Evolutionary conservation across 2,329 filamentous ascomycete species (phyloP).

Genomic region (Clarireedia monteithiana): DNA sequence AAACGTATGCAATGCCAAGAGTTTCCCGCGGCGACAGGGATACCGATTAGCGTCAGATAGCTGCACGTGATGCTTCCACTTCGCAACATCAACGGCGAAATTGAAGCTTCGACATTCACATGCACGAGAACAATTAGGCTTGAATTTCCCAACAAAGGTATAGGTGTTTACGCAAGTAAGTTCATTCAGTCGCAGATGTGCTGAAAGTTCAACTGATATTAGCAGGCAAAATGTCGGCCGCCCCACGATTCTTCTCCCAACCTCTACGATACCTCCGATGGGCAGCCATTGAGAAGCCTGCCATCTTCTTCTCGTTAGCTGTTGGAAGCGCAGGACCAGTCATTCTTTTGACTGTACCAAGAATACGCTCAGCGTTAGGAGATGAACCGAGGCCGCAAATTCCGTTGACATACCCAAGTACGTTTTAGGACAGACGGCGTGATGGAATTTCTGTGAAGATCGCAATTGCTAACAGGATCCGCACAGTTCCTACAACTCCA

Average conservation of each 20-base stretch:
- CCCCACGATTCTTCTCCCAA: slow-evolving; percentile 73
- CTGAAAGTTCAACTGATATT: slow-evolving; percentile 7
- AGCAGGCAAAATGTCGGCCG: slow-evolving; percentile 49
- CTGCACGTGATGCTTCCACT: slow-evolving; percentile 14
- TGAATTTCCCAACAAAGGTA: too few relatives aligned
- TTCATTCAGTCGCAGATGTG: background rate
- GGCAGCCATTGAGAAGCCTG: slow-evolving; percentile 80
- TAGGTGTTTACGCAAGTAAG: background rate
- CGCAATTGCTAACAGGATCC: slow-evolving; percentile 16
- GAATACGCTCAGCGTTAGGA: slow-evolving; percentile 63
- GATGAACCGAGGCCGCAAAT: slow-evolving; percentile 65
- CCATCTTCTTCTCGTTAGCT: slow-evolving; percentile 79
- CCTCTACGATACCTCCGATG: slow-evolving; percentile 83
- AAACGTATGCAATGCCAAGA: slow-evolving; percentile 31
- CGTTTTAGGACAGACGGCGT: slow-evolving; percentile 32
- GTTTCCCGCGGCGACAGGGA: slow-evolving; percentile 9
- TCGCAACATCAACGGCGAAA: slow-evolving; percentile 14
- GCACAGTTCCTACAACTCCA: slow-evolving; percentile 47
- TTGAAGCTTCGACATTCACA: slow-evolving; percentile 1
- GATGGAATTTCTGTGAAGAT: background rate
- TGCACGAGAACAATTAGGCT: background rate
- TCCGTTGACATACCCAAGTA: slow-evolving; percentile 89
- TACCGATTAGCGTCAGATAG: slow-evolving; percentile 6
- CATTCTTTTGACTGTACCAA: slow-evolving; percentile 62
- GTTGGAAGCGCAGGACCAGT: slow-evolving; percentile 68